Evolutionary conservation across 2,329 filamentous ascomycete genomes (phyloP).

Genomic region (Colletotrichum lini): DNA sequence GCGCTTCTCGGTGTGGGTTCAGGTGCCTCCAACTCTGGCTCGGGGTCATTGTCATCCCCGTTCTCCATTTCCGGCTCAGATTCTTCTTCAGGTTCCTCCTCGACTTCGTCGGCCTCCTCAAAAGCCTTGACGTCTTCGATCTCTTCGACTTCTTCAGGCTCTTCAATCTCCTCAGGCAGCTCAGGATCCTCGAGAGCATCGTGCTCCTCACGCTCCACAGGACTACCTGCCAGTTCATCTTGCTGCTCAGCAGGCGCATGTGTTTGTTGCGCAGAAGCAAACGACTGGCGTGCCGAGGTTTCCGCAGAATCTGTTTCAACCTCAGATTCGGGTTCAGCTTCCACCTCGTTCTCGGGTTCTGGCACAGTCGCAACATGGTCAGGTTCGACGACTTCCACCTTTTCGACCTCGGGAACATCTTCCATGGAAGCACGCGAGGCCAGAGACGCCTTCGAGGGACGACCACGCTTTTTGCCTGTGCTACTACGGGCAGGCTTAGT

Average conservation of each 20-base stretch:
- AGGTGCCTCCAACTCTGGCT: conserved; percentile 36
- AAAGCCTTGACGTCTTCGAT: too few species aligned
- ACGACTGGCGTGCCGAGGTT: conserved; percentile 28
- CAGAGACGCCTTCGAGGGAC: conserved; percentile 50
- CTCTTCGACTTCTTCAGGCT: neutral
- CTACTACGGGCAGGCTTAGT: conserved; percentile 44
- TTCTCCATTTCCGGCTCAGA: conserved; percentile 11
- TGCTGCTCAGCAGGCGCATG: conserved; percentile 30
- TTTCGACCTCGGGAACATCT: conserved; percentile 14
- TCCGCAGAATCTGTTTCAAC: conserved; percentile 37
- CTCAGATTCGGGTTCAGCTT: conserved; percentile 12
- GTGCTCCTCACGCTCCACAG: conserved; percentile 6
- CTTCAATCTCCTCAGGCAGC: conserved; percentile 3
- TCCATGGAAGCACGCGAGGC: conserved; percentile 46
- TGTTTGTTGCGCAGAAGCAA: conserved; percentile 40
- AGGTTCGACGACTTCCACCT: conserved; percentile 17
- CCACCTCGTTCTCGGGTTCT: neutral
- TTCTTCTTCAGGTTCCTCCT: conserved; percentile 9
- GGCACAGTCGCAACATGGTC: neutral
- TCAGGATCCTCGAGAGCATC: conserved; percentile 8
- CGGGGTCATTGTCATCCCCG: conserved; percentile 16
- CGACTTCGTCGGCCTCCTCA: neutral
- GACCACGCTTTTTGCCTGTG: conserved; percentile 51
- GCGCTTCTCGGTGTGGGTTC: conserved; percentile 38
- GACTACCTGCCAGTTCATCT: conserved; percentile 8